phyloP scores from a whole-genome alignment of 2,329 filamentous ascomycete genomes.

The Ophidiomyces ophidiicola region DNA sequence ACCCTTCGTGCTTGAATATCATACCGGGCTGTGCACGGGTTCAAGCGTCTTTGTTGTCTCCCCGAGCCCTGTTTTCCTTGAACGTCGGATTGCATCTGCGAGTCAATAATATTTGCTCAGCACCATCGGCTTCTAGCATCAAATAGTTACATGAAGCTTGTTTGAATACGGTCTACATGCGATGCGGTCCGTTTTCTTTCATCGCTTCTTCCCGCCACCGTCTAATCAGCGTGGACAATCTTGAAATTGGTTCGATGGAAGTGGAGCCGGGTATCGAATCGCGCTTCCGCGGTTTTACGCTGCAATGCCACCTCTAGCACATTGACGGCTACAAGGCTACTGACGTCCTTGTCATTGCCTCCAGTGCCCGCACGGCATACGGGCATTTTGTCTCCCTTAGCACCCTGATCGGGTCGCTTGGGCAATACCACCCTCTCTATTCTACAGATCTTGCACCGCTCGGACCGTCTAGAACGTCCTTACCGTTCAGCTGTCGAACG shows the following conservation, averaged over 20 bases:
- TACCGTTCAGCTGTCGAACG: constrained; percentile 43
- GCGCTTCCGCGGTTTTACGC: constrained; percentile 31
- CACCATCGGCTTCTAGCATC: too few relatives aligned
- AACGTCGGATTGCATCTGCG: too few relatives aligned
- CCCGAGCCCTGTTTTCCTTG: too few relatives aligned
- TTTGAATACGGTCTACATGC: too few relatives aligned
- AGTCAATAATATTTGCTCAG: too few relatives aligned
- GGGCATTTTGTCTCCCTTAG: constrained; percentile 43
- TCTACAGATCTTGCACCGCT: constrained; percentile 41
- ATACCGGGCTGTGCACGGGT: too few relatives aligned
- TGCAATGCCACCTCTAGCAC: constrained; percentile 48
- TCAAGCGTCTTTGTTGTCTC: too few relatives aligned
- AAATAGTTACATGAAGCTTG: too few relatives aligned
- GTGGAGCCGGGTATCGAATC: constrained; percentile 43
- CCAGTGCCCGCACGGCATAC: constrained; percentile 54
- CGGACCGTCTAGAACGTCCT: constrained; percentile 25
- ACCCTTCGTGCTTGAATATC: too few relatives aligned
- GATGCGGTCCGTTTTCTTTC: too few relatives aligned
- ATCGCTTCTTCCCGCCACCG: background rate
- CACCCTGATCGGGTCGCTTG: constrained; percentile 42
- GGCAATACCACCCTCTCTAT: constrained; percentile 32
- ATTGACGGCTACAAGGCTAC: constrained; percentile 43
- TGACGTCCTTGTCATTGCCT: constrained; percentile 45
- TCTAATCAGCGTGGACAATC: constrained; percentile 14
- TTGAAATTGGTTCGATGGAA: constrained; percentile 41